Base-by-base conservation (phyloP, 148 eudicot genomes). In the Hydrangea macrophylla region DNA sequence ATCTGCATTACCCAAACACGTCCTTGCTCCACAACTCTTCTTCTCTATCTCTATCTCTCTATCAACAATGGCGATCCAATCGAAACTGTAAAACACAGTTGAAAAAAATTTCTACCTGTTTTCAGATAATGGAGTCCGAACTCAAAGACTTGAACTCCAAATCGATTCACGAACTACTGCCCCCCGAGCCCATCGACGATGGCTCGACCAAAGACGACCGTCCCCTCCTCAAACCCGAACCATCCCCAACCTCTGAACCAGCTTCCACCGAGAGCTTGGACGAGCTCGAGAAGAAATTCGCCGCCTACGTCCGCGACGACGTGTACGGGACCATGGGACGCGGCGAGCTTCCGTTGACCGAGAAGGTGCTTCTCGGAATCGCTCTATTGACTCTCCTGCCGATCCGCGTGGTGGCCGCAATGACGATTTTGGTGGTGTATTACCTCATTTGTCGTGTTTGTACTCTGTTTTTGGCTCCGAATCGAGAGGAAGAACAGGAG, bases 321-420 rank as follows among this genome's bases (percentile, higher is more conserved):
- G 73, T 83, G 3, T 90, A 88, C 67, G 97, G 97, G 10, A 79
- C 85, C 2, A 86, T 88, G 91, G 97, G 97, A 0, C 74, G 74
- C 5, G 97, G 88, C 33, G 77, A 80, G 20, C 32, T 90, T 20
- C 85, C 89, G 8, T 58, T 73, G 67, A 48, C 70, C 24, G 94
- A 90, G 70, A 88, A 90, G 64, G 0, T 78, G 22, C 71, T 81
- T 8, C 69, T 90, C 0, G 83, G 73, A 1, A 0, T 86, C 8
- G 89, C 88, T 20, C 28, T 85, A 20, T 1, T 89, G 1, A 85
- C 88, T 9, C 62, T 92, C 18, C 58, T 92, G 2, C 97, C 97
- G n/a, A 22, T 89, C 0, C 36, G 97, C 9, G 73, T 89, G 8
- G 70, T 62, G 18, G 6, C 74, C 10, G 83, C 79, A 53, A 36